Evolutionary conservation across 2,329 filamentous ascomycete species (phyloP).

Genomic region (Verticillium albo-atrum): DNA sequence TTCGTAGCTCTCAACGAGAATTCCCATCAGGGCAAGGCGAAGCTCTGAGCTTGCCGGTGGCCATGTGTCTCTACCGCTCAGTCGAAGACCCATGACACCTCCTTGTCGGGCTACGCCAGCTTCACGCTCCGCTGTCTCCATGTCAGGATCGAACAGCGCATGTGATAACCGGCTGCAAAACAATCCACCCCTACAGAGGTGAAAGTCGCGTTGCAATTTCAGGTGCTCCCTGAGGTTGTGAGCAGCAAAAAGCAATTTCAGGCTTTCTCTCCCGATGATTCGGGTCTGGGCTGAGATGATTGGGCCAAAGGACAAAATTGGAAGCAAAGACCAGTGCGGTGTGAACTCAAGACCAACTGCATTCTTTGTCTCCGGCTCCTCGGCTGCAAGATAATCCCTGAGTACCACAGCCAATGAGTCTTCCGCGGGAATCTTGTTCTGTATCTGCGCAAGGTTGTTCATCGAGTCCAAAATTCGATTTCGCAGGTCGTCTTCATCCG

Average conservation of each 20-base stretch:
- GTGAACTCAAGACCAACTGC: slow-evolving; percentile 26
- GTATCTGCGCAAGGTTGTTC: slow-evolving; percentile 32
- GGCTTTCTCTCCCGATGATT: slow-evolving; percentile 71
- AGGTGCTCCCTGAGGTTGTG: slow-evolving; percentile 72
- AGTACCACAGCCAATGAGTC: slow-evolving; percentile 15
- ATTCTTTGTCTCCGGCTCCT: slow-evolving; percentile 5
- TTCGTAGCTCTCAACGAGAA: slow-evolving; percentile 71
- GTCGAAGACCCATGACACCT: slow-evolving; percentile 72
- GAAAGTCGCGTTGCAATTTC: slow-evolving; percentile 70
- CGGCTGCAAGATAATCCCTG: slow-evolving; percentile 25
- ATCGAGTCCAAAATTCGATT: slow-evolving; percentile 47
- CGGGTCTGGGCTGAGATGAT: slow-evolving; percentile 70
- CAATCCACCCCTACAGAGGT: slow-evolving; percentile 78
- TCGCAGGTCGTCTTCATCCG: slow-evolving; percentile 41
- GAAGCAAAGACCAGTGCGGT: slow-evolving; percentile 55
- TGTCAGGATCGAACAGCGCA: slow-evolving; percentile 78
- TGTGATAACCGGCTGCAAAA: slow-evolving; percentile 78
- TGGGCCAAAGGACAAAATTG: slow-evolving; percentile 71
- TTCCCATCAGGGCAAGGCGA: slow-evolving; percentile 80
- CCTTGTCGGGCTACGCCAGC: slow-evolving; percentile 65
- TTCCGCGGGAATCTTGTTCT: slow-evolving; percentile 16
- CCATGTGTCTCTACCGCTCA: slow-evolving; percentile 81
- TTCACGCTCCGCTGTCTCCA: slow-evolving; percentile 72
- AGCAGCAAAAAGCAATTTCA: slow-evolving; percentile 68
- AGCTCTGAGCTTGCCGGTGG: slow-evolving; percentile 92